These are phyloP conservation scores for Blumeria hordei DNA, from an alignment of 2,329 filamentous ascomycete genomes.

Conservation along the genomic window DNA sequence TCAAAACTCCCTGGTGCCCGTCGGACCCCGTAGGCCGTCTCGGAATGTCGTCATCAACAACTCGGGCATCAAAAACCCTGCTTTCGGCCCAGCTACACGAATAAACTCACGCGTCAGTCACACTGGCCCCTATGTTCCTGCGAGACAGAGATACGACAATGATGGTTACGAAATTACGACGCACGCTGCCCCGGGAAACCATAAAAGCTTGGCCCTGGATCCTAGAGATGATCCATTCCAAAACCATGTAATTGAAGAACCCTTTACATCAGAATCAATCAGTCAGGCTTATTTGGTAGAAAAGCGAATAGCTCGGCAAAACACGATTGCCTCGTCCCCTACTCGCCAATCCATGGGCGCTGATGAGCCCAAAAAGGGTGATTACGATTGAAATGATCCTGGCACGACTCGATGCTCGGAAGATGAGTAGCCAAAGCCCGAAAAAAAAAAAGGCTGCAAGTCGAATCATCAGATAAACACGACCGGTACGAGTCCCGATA, in stretches of 20 bases:
- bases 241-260: neutral
- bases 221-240: neutral
- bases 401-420: no score
- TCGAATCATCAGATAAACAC: no score
- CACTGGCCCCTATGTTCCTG: slow-evolving; percentile 10
- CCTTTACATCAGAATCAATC: neutral
- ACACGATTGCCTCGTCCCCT: neutral
- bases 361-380: no score
- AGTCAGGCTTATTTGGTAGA: neutral
- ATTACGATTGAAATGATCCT: no score
- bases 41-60: slow-evolving; percentile 5
- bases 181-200: neutral
- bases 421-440: no score
- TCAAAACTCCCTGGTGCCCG: neutral
- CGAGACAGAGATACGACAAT: slow-evolving; percentile 12
- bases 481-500: no score
- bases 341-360: neutral
- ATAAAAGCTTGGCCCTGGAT: neutral
- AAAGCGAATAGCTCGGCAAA: neutral
- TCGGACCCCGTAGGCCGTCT: neutral
- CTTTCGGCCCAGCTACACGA: slow-evolving; percentile 11
- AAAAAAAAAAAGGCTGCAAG: no score
- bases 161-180: slow-evolving; percentile 10
- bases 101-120: slow-evolving; percentile 13
- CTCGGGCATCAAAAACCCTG: slow-evolving; percentile 9